Base-by-base conservation (phyloP, 1,284 basidiomycete species). In the Athelia psychrophila region DNA sequence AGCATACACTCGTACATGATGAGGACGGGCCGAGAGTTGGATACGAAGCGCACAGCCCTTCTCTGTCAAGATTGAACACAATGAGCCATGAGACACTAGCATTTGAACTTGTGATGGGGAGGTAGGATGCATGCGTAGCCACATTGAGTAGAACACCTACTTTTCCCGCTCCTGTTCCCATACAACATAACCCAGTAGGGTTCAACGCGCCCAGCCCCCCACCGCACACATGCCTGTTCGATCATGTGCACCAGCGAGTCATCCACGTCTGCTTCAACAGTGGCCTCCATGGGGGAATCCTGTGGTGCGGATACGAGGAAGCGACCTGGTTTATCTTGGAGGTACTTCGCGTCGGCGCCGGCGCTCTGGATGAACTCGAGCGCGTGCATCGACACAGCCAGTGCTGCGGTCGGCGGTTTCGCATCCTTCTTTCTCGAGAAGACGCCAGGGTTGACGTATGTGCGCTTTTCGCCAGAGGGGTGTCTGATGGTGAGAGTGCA, bases 401-500 rank as follows among this genome's bases (percentile, higher is more conserved):
- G 63, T 16, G 63, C 66, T 0, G 80, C 80, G 0, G 71, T 81
- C 44, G 73, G 73, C 0, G 66, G 65, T 53, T 80, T 81, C 2
- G 82, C 81, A 25, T 84, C 80, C 36, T 52, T 64, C 54, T 74
- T 76, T 33, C 72, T 70, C 13, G 68, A 44, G 53, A 74, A 79
- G 3, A 64, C 54, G 6, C 72, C 64, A 25, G 74, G 69, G 0
- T 79, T 79, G 18, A 73, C 70, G 64, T 83, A 86, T 0, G 77
- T 76, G 38, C 82, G 71, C 2, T 65, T 65, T 2, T 64, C 54
- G 10, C 80, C 82, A 30, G 77, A 72, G 0, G 81, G 81, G 23
- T 76, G 77, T 1, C 71, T 77, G 51, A 86, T 77, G 1, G 80
- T 83, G 36, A 86, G 61, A 48, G 81, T 79, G 58, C 82, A 84